phyloP scores from a whole-genome alignment of 495 filamentous ascomycete species.

The Aspergillus indologenus region DNA sequence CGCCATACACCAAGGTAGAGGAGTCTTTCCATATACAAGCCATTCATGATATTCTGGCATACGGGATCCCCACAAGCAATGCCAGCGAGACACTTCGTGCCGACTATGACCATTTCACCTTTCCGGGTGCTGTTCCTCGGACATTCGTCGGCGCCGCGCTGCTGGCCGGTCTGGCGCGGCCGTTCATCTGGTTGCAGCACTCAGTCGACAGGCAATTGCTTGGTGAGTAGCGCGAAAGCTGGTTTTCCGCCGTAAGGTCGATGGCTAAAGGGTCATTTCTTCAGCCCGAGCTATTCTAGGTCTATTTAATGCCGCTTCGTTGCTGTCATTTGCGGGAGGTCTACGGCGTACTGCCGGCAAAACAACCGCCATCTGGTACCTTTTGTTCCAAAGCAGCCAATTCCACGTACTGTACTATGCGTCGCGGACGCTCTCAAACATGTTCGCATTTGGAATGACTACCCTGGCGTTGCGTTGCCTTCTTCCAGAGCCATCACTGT shows the following conservation, averaged over 20 bases:
- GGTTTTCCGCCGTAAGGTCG: neutral
- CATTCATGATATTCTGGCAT: slow-evolving; percentile 80
- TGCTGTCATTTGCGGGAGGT: slow-evolving; percentile 61
- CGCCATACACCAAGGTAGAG: slow-evolving; percentile 97
- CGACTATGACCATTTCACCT: slow-evolving; percentile 86
- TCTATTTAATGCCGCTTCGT: slow-evolving; percentile 65
- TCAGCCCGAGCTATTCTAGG: slow-evolving; percentile 76
- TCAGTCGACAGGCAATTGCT: slow-evolving; percentile 50
- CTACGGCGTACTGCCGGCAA: slow-evolving; percentile 67
- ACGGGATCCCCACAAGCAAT: slow-evolving; percentile 65
- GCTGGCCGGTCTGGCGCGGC: slow-evolving; percentile 66
- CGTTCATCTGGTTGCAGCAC: slow-evolving; percentile 48
- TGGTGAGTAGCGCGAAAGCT: slow-evolving; percentile 33
- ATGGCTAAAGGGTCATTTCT: neutral
- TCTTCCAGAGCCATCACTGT: slow-evolving; percentile 48
- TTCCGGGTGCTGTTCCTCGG: slow-evolving; percentile 86
- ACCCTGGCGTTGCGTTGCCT: slow-evolving; percentile 70
- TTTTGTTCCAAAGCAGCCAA: slow-evolving; percentile 76
- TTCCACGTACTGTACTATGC: slow-evolving; percentile 96
- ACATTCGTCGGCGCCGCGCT: slow-evolving; percentile 80
- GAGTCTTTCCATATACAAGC: slow-evolving; percentile 99
- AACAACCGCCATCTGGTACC: slow-evolving; percentile 73
- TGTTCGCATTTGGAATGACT: slow-evolving; percentile 86
- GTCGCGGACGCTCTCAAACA: slow-evolving; percentile 88
- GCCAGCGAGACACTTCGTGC: slow-evolving; percentile 39